These are phyloP conservation scores for Curvularia sp. DNA, from an alignment of 2,329 filamentous ascomycete species.

Conservation along the genomic window DNA sequence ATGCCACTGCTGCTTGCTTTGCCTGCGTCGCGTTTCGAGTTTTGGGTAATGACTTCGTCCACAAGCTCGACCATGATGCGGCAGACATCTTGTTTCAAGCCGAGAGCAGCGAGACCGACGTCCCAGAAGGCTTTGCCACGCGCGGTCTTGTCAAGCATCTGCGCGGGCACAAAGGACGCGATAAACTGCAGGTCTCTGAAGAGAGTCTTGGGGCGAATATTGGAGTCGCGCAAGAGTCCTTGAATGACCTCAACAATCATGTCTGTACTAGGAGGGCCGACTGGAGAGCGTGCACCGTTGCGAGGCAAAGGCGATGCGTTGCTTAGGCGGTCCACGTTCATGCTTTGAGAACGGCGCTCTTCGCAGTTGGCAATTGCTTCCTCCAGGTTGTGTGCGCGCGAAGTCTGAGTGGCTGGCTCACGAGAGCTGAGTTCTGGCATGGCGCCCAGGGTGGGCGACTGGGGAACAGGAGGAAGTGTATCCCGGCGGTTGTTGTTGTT, in stretches of 20 bases:
- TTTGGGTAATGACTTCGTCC: constrained; percentile 71
- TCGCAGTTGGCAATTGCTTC: constrained; percentile 74
- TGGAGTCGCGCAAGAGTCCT: constrained; percentile 55
- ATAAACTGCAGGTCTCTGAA: constrained; percentile 63
- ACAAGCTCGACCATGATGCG: constrained; percentile 81
- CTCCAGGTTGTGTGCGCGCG: constrained; percentile 62
- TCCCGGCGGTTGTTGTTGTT: constrained; percentile 48
- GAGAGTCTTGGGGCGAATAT: constrained; percentile 56
- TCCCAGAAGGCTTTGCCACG: constrained; percentile 86
- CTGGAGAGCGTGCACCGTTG: constrained; percentile 47
- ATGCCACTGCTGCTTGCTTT: constrained; percentile 37
- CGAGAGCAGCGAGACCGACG: constrained; percentile 84
- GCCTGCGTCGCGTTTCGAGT: constrained; percentile 65
- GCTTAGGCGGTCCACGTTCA: constrained; percentile 50
- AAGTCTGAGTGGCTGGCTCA: constrained; percentile 52
- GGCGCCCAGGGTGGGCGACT: constrained; percentile 55
- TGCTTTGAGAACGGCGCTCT: constrained; percentile 69
- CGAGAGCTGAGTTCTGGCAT: constrained; percentile 56
- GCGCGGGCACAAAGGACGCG: constrained; percentile 65
- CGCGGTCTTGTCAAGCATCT: constrained; percentile 65
- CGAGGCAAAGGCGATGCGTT: constrained; percentile 51
- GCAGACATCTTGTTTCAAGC: constrained; percentile 86
- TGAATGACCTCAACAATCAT: constrained; percentile 55
- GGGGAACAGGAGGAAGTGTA: constrained; percentile 53
- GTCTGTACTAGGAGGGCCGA: constrained; percentile 52